Evolutionary conservation across 345 rosid genomes (phyloP).

Genomic region (Eucalyptus coolabah): DNA sequence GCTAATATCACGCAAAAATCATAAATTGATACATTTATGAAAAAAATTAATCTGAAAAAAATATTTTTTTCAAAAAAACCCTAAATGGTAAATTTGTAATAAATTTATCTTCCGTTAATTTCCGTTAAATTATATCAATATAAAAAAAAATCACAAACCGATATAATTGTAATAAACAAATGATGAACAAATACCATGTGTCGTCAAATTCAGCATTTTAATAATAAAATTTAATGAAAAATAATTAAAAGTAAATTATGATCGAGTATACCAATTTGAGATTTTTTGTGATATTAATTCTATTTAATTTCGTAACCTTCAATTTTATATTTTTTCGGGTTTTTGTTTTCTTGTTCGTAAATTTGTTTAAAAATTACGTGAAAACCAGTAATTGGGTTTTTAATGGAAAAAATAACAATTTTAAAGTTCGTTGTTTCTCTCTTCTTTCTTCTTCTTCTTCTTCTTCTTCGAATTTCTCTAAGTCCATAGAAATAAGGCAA

Average conservation of each 20-base stretch:
- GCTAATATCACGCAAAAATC: too few relatives aligned
- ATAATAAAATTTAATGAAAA: too few relatives aligned
- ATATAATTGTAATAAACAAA: too few relatives aligned
- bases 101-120: too few relatives aligned
- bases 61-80: too few relatives aligned
- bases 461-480: not conserved
- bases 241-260: too few relatives aligned
- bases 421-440: not conserved
- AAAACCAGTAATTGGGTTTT: not conserved
- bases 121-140: too few relatives aligned
- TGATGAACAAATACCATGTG: too few relatives aligned
- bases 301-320: not conserved
- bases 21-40: too few relatives aligned
- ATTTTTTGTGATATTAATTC: too few relatives aligned
- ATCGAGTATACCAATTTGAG: accelerated
- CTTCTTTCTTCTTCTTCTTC: not conserved
- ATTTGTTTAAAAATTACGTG: not conserved
- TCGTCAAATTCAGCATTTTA: accelerated
- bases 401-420: not conserved
- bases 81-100: too few relatives aligned
- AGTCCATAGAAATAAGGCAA: not conserved
- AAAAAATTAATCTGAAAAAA: too few relatives aligned
- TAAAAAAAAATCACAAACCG: accelerated
- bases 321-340: not conserved
- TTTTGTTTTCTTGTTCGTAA: not conserved